Evolutionary conservation across 2,329 filamentous ascomycete genomes (phyloP), one percentile per base, ranked within the genome.

Genomic region (Diaporthe caulivora): DNA sequence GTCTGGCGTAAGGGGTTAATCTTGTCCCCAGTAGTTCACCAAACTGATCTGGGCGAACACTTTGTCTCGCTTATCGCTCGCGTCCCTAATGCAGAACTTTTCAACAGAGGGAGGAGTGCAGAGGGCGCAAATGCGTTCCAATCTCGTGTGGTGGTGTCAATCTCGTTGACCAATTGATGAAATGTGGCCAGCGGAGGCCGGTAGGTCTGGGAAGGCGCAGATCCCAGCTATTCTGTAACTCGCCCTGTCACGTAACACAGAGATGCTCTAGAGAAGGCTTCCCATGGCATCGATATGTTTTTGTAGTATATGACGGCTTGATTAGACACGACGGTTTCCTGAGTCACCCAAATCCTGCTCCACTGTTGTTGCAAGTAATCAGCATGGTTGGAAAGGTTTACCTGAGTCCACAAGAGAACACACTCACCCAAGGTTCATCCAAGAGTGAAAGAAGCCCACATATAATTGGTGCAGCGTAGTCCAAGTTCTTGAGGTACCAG

Each of bases 271-370:
- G 69, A 71, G 29, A 71, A 62, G 9, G 69, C 31, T 5, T 71
- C 55, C 69, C 69, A 71, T 21, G 69, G 69, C 37, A 71, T 71
- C 7, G 55, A 71, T n/a, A 62, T 71, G 42, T 71, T 57, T 40
- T 57, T 60, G 18, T 71, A 71, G 44, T 57, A 53, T 1, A 71
- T 42, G 7, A 57, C 34, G 18, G 69, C 69, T 18, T 44, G 21
- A 3, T 17, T 15, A 17, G 69, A 57, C 15, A 71, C 69, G 2
- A 71, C 69, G 18, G 69, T 71, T 42, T 71, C 69, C 18, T 71
- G 69, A 7, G 62, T 54, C 3, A 71, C 69, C 69, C 69, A 62
- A 11, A 71, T 62, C 24, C 69, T 44, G n/a, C 26, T 57, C 69
- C 69, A 71, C 69, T 71, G 5, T 7, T 7, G 9, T 5, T 34